phyloP scores from a whole-genome alignment of 257 asterid genomes.

The Forsythia suspensa region DNA sequence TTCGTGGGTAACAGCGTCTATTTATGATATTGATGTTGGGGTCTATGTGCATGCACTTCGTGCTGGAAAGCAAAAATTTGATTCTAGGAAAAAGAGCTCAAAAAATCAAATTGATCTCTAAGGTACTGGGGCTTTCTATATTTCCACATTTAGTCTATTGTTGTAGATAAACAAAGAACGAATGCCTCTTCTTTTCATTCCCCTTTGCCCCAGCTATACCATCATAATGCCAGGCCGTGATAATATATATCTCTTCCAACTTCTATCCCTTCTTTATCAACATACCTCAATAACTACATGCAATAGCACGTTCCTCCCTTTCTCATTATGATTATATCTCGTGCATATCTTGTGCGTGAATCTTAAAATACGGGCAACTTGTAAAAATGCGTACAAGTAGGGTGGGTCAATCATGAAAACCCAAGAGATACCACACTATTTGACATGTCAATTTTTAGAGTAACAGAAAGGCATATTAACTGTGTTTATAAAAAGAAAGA shows the following conservation, averaged over 20 bases:
- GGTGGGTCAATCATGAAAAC: slow-evolving; percentile 2
- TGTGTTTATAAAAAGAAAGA: not conserved
- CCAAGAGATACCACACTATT: slow-evolving; percentile 4
- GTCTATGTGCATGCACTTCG: not conserved
- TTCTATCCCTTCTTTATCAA: not conserved
- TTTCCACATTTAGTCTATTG: not conserved
- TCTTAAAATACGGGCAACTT: slow-evolving; percentile 5
- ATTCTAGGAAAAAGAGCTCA: not conserved
- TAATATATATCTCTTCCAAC: not conserved
- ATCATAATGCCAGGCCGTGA: not conserved
- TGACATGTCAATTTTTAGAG: slow-evolving; percentile 6
- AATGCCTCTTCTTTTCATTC: not conserved
- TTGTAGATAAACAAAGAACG: not conserved
- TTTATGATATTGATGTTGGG: not conserved
- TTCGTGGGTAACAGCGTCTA: not conserved
- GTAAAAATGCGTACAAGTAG: slow-evolving; percentile 6
- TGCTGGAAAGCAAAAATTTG: not conserved
- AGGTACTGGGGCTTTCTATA: not conserved
- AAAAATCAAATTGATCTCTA: not conserved
- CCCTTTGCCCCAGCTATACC: not conserved
- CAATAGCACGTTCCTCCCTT: slow-evolving; percentile 2
- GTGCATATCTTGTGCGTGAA: slow-evolving; percentile 1
- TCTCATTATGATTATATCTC: slow-evolving; percentile 6
- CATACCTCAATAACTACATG: not conserved
- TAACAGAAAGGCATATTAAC: slow-evolving; percentile 9